A percentile compares a stretch with the other conserved stretches of the same genome.
These are phyloP conservation scores for Rubroboletus satanas DNA, from an alignment of 768 basidiomycete species.

Conservation along the genomic window DNA sequence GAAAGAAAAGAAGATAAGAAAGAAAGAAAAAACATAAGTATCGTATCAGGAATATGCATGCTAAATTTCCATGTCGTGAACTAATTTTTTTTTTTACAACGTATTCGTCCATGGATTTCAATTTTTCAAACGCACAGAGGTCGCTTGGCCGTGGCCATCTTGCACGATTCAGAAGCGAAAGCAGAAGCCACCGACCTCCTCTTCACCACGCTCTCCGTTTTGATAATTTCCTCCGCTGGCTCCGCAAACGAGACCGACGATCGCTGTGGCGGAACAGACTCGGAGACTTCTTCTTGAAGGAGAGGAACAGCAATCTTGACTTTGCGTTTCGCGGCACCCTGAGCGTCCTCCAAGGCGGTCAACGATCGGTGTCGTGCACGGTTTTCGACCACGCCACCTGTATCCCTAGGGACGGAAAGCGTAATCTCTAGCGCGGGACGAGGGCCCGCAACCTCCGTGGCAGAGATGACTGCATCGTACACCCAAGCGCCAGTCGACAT, in stretches of 20 bases:
- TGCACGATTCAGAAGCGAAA: conserved; percentile 6
- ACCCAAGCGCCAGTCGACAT: conserved; percentile 40
- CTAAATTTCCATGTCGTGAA: background rate
- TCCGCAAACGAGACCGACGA: background rate
- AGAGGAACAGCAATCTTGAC: conserved; percentile 21
- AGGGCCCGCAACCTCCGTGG: conserved; percentile 31
- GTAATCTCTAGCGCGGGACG: conserved; percentile 22
- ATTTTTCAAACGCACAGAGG: conserved; percentile 12
- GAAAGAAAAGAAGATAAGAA: background rate
- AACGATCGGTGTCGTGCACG: conserved; percentile 28
- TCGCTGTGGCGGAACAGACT: background rate
- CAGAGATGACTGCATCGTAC: conserved; percentile 49
- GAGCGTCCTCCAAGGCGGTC: conserved; percentile 16
- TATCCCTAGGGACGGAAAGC: conserved; percentile 7
- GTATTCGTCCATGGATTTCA: conserved; percentile 1
- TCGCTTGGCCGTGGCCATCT: conserved; percentile 14
- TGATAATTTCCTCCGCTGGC: background rate
- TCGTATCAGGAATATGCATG: background rate
- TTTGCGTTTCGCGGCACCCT: conserved; percentile 9
- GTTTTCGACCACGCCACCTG: background rate
- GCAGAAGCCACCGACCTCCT: conserved; percentile 4
- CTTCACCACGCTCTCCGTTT: background rate
- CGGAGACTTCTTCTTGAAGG: background rate
- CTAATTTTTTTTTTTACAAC: background rate
- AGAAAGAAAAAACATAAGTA: background rate